Percentiles rank a stretch among this genome's conserved stretches.
Conservation (phyloP, 2,329 filamentous ascomycete genomes). For the Fusarium nurragi region DNA sequence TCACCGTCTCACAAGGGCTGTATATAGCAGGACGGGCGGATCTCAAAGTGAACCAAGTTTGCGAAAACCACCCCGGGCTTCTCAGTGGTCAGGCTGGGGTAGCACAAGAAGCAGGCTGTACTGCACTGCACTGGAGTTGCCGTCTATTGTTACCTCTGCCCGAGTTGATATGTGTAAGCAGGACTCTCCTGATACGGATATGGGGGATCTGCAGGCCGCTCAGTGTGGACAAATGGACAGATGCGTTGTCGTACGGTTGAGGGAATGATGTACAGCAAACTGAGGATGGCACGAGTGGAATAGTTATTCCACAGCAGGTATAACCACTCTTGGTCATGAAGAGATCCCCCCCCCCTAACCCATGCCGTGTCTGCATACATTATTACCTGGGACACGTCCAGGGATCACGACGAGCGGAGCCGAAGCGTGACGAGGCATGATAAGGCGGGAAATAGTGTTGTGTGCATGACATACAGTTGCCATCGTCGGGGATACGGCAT, state of each 20-base stretch:
- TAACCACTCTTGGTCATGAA: background rate
- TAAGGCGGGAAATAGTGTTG: background rate
- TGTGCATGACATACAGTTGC: no score
- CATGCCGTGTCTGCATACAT: constrained; percentile 31
- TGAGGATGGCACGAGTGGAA: no score
- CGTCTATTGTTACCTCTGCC: no score
- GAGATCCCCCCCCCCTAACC: constrained; percentile 4
- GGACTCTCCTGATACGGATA: constrained; percentile 27
- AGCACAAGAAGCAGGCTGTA: constrained; percentile 7
- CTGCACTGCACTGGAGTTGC: background rate
- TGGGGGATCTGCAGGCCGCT: constrained; percentile 31
- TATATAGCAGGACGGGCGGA: background rate
- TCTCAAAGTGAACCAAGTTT: constrained; percentile 25
- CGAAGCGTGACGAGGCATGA: background rate
- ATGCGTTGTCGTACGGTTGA: constrained; percentile 18
- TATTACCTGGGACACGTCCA: no score
- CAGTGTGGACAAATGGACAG: constrained; percentile 16
- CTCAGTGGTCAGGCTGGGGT: constrained; percentile 12
- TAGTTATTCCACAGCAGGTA: no score
- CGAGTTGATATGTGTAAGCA: constrained; percentile 13
- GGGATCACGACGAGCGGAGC: constrained; percentile 7
- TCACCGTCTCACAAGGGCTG: constrained; percentile 9
- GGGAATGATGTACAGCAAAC: no score
- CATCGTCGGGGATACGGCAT: no score
- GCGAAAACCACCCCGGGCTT: background rate